Evolutionary conservation across 1,284 basidiomycete genomes (phyloP).

Genomic region (Apiotrichum gamsii): DNA sequence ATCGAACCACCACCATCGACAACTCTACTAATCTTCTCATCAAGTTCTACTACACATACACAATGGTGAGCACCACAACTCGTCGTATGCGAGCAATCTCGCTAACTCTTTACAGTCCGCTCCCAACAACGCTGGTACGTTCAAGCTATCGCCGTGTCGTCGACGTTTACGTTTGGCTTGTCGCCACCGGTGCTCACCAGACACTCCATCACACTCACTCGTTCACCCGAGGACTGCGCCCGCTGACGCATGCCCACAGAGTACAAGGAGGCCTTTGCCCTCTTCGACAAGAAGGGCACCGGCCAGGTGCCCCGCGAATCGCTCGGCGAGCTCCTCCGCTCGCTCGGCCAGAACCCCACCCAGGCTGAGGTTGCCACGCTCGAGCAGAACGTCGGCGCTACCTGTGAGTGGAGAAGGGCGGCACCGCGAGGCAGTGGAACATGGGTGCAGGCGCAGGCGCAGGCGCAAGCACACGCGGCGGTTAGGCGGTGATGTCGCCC

Average conservation of each 20-base stretch:
- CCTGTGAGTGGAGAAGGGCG: slow-evolving; percentile 27
- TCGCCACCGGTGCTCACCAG: too few relatives aligned
- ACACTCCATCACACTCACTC: not conserved
- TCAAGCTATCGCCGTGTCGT: not conserved
- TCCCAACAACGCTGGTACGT: slow-evolving; percentile 21
- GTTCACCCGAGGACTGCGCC: not conserved
- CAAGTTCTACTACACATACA: not conserved
- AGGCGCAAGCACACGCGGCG: too few relatives aligned
- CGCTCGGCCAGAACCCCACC: slow-evolving; percentile 95
- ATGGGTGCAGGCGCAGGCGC: too few relatives aligned
- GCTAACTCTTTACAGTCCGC: slow-evolving; percentile 10
- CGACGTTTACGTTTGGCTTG: not conserved
- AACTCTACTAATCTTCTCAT: too few relatives aligned
- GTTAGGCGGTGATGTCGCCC: too few relatives aligned
- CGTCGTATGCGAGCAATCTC: not conserved
- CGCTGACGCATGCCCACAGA: slow-evolving; percentile 52
- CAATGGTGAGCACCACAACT: not conserved
- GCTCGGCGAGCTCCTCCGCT: slow-evolving; percentile 89
- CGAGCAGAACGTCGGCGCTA: slow-evolving; percentile 54
- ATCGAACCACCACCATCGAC: too few relatives aligned
- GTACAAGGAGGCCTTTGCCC: slow-evolving; percentile 93
- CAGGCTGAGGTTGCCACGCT: slow-evolving; percentile 91
- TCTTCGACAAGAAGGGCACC: slow-evolving; percentile 95
- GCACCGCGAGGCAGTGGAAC: not conserved
- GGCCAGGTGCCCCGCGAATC: slow-evolving; percentile 81